Evolutionary conservation across 805 yeast genomes (phyloP).

Genomic region (Barnettozyma wickerhamii): DNA sequence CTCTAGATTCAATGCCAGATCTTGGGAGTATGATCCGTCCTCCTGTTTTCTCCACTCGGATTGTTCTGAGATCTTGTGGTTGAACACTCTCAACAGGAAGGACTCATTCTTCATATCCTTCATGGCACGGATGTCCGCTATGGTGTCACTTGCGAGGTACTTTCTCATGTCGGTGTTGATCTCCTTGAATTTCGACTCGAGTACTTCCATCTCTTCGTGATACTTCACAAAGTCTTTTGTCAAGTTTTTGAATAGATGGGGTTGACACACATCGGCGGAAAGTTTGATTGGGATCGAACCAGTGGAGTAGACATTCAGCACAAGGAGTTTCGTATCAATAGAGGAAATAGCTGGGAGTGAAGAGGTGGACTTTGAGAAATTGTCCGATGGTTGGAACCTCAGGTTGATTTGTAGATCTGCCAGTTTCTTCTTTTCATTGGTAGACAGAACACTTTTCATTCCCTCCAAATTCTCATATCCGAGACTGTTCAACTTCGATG

Average conservation of each 20-base stretch:
- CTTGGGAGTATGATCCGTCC: conserved; percentile 12
- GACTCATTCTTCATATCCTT: conserved; percentile 14
- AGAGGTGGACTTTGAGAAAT: conserved; percentile 27
- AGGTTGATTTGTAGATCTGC: conserved; percentile 27
- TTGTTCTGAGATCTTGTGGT: conserved; percentile 13
- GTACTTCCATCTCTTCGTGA: conserved; percentile 11
- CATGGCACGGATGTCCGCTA: conserved; percentile 20
- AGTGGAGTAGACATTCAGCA: conserved; percentile 31
- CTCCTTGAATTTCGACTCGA: conserved; percentile 14
- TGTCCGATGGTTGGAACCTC: conserved; percentile 27
- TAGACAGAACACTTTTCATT: conserved; percentile 25
- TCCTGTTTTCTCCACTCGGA: conserved; percentile 20
- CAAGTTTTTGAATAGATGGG: conserved; percentile 16
- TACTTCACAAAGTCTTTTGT: conserved; percentile 21
- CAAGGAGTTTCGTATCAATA: conserved; percentile 28
- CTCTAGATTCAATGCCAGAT: conserved; percentile 37
- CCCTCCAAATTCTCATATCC: conserved; percentile 33
- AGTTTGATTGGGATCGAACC: conserved; percentile 38
- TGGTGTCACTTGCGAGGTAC: conserved; percentile 12
- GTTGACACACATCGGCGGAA: conserved; percentile 27
- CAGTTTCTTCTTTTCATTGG: conserved; percentile 26
- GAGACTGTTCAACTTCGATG: conserved; percentile 28
- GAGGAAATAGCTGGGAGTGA: conserved; percentile 13
- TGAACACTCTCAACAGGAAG: conserved; percentile 5
- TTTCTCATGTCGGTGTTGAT: conserved; percentile 5